Base-by-base conservation (phyloP, 371 early-diverging fungal species). In the Mucor velutinosus region DNA sequence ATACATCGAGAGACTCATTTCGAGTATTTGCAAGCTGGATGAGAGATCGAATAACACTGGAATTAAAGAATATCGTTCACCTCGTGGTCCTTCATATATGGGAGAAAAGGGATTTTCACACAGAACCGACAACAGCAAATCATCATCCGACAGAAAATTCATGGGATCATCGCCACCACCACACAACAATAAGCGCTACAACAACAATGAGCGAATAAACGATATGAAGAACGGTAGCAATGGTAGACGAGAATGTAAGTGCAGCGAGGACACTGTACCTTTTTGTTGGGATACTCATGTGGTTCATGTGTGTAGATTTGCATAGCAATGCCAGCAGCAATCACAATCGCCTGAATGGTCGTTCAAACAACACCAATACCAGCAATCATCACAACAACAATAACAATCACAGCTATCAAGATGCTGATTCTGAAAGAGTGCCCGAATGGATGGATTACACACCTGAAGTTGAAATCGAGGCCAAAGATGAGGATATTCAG, bases 401-500 rank as follows among this genome's bases (percentile, higher is more conserved):
- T 35, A 55, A 64, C 17, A 55, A 64, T 23, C 60, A 49, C 61
- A 64, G 41, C n/a, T 55, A 60, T 27, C 62, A 62, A 17, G 62
- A 66, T 0, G 41, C 43, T 15, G 71, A 71, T 7, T 7, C 67
- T 1, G 84, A 83, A 61, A 73, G 81, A 70, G 67, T 86, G 4
- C 89, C 89, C 23, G 88, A 89, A 69, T 89, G 89, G 89, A 83
- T 89, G 87, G 87, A 85, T 74, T 87, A 89, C 66, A 84, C 77
- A 30, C 87, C 89, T 12, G 85, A 85, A 43, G 59, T 69, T 15
- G 81, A 82, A 65, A 51, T 59, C 30, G 55, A 69, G 23, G 33
- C 49, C 17, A 25, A 62, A 30, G 32, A 76, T n/a, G 79, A 77
- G 32, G 75, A 74, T 32, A 62, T 66, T 6, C 71, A 77, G 30